Base-by-base conservation (phyloP, 257 asterid species). In the Solanum chiquidenum region DNA sequence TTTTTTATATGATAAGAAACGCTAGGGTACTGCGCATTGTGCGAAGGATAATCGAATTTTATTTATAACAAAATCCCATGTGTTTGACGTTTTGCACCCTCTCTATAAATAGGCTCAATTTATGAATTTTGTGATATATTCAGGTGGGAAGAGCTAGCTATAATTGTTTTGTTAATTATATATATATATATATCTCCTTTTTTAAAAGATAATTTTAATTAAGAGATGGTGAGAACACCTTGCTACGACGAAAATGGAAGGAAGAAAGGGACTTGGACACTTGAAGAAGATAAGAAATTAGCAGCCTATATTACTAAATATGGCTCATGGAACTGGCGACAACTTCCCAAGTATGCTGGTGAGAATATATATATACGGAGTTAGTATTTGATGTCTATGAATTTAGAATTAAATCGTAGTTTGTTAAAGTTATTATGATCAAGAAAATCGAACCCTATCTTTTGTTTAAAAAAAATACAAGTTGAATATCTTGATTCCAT, bases 281-380 rank as follows among this genome's bases (percentile, higher is more conserved):
- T 74, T 23, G 89, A 87, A 16, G 89, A 87, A 80, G 89, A 87
- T 35, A 38, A 49, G 77, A 87, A 87, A 27, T 60, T 87, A 77
- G 83, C 68, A n/a, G 86, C 86, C 16, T 79, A 87, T 87, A 64
- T 87, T 40, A 87, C 86, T 9, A 62, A 69, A 60, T 87, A 87
- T 62, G 86, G 89, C 11, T 87, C 82, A n/a, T 60, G 89, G 89
- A 87, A 87, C n/a, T 87, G 89, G 82, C 60, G 86, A 6, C 89
- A 87, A 8, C 85, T 87, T 62, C 89, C 86, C 12, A 77, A 87
- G 35, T 62, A 29, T 40, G 89, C 89, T 33, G 86, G 89, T 87
- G 55, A 25, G 31, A 27, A 29, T 68, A 8, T 40, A 40, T 68
- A 7, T 6, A 5, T 37, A 12, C 27, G 27, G 27, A 62, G 10